Conservation (phyloP, 805 yeast genomes). For the Barnettozyma sucrosica region DNA sequence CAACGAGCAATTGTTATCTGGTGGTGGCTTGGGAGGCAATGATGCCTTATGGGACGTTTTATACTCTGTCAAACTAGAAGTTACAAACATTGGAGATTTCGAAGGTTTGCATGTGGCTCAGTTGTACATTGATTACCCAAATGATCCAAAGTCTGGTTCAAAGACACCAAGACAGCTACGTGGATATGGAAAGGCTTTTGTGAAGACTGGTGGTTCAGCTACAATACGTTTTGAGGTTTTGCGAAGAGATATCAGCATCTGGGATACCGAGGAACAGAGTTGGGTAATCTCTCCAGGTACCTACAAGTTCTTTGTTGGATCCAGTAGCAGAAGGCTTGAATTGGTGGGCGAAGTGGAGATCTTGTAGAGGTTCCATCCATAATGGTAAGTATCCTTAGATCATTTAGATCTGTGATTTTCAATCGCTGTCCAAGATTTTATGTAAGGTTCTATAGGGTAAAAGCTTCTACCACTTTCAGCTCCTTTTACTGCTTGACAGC, state of each 20-base stretch:
- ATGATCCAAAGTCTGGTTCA: constrained; percentile 25
- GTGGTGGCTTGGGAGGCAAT: constrained; percentile 55
- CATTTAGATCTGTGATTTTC: no score
- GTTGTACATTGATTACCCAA: constrained; percentile 46
- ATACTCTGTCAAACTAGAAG: constrained; percentile 39
- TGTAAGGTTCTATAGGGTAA: no score
- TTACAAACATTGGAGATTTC: constrained; percentile 42
- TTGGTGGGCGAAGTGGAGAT: constrained; percentile 34
- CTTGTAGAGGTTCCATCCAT: no score
- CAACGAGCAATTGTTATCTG: constrained; percentile 26
- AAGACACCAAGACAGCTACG: constrained; percentile 49
- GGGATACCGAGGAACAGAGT: constrained; percentile 51
- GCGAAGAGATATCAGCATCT: constrained; percentile 48
- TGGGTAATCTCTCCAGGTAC: constrained; percentile 55
- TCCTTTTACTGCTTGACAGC: no score
- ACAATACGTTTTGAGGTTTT: constrained; percentile 38
- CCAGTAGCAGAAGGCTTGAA: constrained; percentile 42
- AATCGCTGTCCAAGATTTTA: no score
- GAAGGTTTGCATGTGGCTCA: constrained; percentile 47
- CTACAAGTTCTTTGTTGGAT: constrained; percentile 46
- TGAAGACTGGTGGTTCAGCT: constrained; percentile 36
- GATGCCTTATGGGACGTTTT: constrained; percentile 52
- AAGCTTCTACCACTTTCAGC: no score
- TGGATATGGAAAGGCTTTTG: constrained; percentile 50
- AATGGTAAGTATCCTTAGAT: no score